A percentile compares a stretch with the other conserved stretches of the same genome.
phyloP scores from a whole-genome alignment of 2,329 filamentous ascomycete genomes.

The Delphinella strobiligena region DNA sequence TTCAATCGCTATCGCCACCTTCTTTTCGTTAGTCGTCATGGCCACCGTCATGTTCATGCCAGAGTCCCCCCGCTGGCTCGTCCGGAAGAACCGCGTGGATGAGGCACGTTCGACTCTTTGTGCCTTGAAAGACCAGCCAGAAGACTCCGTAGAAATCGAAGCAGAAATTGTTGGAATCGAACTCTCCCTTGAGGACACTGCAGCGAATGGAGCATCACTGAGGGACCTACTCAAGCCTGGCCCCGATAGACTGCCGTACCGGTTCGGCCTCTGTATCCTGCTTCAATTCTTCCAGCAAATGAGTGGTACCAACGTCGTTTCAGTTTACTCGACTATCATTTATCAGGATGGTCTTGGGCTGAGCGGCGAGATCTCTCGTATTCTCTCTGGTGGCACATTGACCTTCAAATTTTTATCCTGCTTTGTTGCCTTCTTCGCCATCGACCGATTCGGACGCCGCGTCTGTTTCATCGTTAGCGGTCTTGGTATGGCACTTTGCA shows the following conservation, averaged over 20 bases:
- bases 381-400: slow-evolving; percentile 37
- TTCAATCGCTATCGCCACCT: slow-evolving; percentile 37
- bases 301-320: slow-evolving; percentile 29
- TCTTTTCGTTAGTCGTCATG: slow-evolving; percentile 21
- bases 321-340: slow-evolving; percentile 18
- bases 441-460: slow-evolving; percentile 39
- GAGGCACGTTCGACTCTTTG: slow-evolving; percentile 23
- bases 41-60: slow-evolving; percentile 23
- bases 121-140: slow-evolving; percentile 26
- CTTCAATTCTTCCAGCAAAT: slow-evolving; percentile 41
- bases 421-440: slow-evolving; percentile 38
- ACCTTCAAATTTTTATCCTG: slow-evolving; percentile 44
- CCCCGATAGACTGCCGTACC: slow-evolving; percentile 38
- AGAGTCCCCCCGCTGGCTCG: slow-evolving; percentile 28
- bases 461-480: slow-evolving; percentile 42
- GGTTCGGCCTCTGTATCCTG: slow-evolving; percentile 38
- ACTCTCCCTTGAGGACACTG: slow-evolving; percentile 34
- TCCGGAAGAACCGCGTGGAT: slow-evolving; percentile 19
- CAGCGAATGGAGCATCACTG: slow-evolving; percentile 24
- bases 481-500: slow-evolving; percentile 41
- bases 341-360: slow-evolving; percentile 24
- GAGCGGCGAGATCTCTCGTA: slow-evolving; percentile 24
- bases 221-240: slow-evolving; percentile 37
- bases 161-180: slow-evolving; percentile 38
- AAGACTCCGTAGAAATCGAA: slow-evolving; percentile 26